Conservation (phyloP, 306 rosid species). For the Comarum palustre region DNA sequence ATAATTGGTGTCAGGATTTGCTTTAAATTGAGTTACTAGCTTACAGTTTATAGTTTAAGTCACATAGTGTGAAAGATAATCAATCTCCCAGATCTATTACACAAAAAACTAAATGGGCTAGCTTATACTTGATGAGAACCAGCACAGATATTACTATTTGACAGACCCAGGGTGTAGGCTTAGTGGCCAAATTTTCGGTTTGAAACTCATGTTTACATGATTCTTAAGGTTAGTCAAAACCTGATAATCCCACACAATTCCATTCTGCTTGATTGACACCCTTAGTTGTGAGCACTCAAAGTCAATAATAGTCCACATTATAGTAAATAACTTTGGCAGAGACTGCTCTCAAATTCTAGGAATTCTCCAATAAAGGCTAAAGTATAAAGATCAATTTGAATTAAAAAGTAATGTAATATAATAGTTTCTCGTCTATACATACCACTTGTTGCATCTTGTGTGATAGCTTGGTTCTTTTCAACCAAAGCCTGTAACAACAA, state of each 20-base stretch:
- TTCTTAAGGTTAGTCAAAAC: not conserved
- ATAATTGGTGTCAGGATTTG: not conserved
- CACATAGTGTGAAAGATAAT: not conserved
- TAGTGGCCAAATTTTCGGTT: not conserved
- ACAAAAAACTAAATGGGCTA: not conserved
- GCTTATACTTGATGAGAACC: not conserved
- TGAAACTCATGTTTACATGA: not conserved
- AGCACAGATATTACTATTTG: not conserved
- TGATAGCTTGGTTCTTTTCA: constrained; percentile 59
- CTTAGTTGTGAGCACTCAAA: not conserved
- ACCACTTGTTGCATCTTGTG: constrained; percentile 50
- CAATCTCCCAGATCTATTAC: not conserved
- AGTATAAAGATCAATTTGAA: not conserved
- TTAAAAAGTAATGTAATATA: not conserved
- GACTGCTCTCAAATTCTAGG: not conserved
- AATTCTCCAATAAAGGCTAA: not conserved
- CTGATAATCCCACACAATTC: not conserved
- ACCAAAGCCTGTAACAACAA: constrained; percentile 60
- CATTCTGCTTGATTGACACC: not conserved
- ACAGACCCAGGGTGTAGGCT: not conserved
- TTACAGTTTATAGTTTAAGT: not conserved
- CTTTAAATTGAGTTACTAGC: not conserved
- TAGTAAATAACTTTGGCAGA: not conserved
- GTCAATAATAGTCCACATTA: not conserved
- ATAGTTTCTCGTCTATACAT: constrained; percentile 13